A percentile compares a stretch with the other conserved stretches of the same genome.
Evolutionary conservation across 352 stramenopile species (phyloP).

Genomic region (Elongisporangium undulatum): DNA sequence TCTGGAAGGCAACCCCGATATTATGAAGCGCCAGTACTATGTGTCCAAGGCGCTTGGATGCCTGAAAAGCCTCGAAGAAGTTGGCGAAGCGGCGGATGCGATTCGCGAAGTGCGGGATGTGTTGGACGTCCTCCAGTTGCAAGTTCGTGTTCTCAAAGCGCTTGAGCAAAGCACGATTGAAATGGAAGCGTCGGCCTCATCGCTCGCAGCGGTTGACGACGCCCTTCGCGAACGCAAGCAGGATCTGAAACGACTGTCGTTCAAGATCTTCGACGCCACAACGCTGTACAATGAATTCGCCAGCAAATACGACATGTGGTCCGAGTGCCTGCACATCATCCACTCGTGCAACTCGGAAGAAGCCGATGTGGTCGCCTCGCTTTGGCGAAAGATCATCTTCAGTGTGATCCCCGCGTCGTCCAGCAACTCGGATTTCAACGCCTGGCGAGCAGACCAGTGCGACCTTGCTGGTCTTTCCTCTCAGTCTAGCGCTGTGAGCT

Average conservation of each 20-base stretch:
- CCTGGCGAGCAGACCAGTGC: constrained; percentile 64
- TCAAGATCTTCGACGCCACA: constrained; percentile 75
- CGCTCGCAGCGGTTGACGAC: constrained; percentile 27
- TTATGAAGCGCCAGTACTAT: constrained; percentile 81
- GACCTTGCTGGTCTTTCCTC: constrained; percentile 52
- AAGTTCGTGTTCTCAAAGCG: constrained; percentile 76
- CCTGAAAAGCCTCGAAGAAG: constrained; percentile 74
- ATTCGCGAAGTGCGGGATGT: constrained; percentile 79
- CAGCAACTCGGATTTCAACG: constrained; percentile 62
- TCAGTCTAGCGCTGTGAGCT: constrained; percentile 26
- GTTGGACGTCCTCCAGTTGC: constrained; percentile 76
- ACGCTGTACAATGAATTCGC: constrained; percentile 86
- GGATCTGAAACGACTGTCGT: constrained; percentile 68
- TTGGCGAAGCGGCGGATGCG: constrained; percentile 61
- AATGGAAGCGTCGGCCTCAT: constrained; percentile 37
- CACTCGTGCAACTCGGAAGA: constrained; percentile 83
- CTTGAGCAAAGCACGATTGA: constrained; percentile 68
- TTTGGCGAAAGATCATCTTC: constrained; percentile 80
- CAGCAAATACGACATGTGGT: constrained; percentile 85
- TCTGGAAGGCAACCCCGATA: constrained; percentile 60
- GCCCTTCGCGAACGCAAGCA: constrained; percentile 43
- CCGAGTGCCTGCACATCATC: constrained; percentile 84
- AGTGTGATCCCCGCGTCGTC: constrained; percentile 61
- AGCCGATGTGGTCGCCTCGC: constrained; percentile 46
- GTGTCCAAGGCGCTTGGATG: constrained; percentile 74